Percentiles rank a stretch among this genome's conserved stretches.
Evolutionary conservation across 306 rosid genomes (phyloP).

Genomic region (Neltuma alba): DNA sequence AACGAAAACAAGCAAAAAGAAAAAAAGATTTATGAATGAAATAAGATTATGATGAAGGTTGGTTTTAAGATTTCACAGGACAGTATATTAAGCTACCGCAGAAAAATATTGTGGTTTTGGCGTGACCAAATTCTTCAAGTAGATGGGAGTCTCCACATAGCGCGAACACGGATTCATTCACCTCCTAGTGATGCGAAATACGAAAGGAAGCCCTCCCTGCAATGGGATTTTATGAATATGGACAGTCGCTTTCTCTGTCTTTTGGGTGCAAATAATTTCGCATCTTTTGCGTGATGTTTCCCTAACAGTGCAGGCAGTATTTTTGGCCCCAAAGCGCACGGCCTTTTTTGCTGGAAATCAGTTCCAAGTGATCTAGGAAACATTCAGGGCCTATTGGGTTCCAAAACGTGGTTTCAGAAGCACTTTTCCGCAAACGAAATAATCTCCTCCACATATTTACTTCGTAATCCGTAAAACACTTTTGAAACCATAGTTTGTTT

Average conservation of each 20-base stretch:
- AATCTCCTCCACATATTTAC: no score
- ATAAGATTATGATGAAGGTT: not conserved
- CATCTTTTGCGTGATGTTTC: not conserved
- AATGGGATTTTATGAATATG: not conserved
- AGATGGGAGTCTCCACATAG: not conserved
- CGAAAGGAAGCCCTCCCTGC: not conserved
- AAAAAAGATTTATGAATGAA: not conserved
- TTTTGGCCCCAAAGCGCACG: conserved; percentile 4
- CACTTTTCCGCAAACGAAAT: no score
- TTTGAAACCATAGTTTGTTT: no score
- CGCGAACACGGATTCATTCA: not conserved
- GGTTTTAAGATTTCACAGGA: not conserved
- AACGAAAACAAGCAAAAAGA: not conserved
- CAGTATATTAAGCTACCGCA: not conserved
- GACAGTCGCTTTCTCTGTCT: not conserved
- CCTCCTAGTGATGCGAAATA: not conserved
- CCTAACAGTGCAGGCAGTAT: not conserved
- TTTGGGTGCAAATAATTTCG: not conserved
- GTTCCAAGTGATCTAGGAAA: conserved; percentile 17
- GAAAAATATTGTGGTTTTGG: not conserved
- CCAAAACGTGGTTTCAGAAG: no score
- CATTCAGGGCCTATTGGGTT: no score
- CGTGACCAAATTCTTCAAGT: not conserved
- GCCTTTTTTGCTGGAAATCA: conserved; percentile 17
- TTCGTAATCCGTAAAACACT: no score